Percentiles rank a stretch among this genome's conserved stretches.
Conservation (phyloP, 305 asterid species). For the Rubia occidens region DNA sequence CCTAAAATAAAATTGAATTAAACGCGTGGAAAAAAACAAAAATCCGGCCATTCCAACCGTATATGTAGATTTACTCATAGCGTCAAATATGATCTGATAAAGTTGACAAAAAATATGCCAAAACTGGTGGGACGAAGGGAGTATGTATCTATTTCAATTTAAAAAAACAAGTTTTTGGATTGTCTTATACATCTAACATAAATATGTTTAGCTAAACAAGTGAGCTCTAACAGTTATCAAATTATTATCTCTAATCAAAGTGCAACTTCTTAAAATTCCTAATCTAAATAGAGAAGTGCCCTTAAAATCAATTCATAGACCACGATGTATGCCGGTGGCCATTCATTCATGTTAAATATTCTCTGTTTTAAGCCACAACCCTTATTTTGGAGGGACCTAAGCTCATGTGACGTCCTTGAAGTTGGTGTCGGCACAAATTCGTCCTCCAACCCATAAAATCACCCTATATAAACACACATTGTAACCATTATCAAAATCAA, state of each 20-base stretch:
- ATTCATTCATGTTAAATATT: background rate
- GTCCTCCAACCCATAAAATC: background rate
- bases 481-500: background rate
- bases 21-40: too few relatives aligned
- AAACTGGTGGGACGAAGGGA: too few relatives aligned
- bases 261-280: background rate
- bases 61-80: too few relatives aligned
- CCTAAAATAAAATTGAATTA: too few relatives aligned
- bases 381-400: slow-evolving; percentile 39
- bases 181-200: too few relatives aligned
- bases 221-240: background rate
- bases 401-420: slow-evolving; percentile 66
- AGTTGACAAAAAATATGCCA: too few relatives aligned
- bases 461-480: background rate
- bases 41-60: too few relatives aligned
- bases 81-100: too few relatives aligned
- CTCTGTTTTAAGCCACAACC: background rate
- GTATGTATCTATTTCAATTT: too few relatives aligned
- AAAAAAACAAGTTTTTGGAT: too few relatives aligned
- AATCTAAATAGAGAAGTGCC: background rate
- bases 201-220: too few relatives aligned
- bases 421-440: slow-evolving; percentile 36
- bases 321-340: background rate
- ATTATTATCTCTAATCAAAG: background rate
- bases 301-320: background rate